A percentile compares a stretch with the other conserved stretches of the same genome.
phyloP scores from a whole-genome alignment of 495 filamentous ascomycete species.

The Alectoria sarmentosa region DNA sequence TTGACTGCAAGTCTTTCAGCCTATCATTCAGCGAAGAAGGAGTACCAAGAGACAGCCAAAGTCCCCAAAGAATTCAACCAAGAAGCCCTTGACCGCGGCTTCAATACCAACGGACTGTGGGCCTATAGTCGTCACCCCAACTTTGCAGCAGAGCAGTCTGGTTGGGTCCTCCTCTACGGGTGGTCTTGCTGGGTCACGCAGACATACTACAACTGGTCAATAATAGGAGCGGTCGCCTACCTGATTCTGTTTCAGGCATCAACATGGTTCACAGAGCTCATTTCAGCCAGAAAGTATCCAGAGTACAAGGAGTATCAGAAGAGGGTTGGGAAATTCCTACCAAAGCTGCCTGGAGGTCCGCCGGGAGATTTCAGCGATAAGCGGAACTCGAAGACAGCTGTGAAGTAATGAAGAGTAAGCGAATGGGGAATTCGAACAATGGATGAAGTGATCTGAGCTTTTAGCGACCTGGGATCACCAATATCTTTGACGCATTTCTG shows the following conservation, averaged over 20 bases:
- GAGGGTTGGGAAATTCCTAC: constrained; percentile 74
- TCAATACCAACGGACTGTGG: constrained; percentile 80
- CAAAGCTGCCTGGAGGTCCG: constrained; percentile 47
- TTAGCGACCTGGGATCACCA: neutral
- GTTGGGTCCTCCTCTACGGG: constrained; percentile 82
- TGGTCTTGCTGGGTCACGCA: constrained; percentile 74
- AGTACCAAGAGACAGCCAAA: constrained; percentile 64
- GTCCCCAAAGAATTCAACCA: constrained; percentile 50
- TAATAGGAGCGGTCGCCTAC: constrained; percentile 60
- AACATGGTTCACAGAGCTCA: constrained; percentile 76
- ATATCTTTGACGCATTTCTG: neutral
- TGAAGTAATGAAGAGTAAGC: neutral
- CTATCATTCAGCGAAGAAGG: constrained; percentile 73
- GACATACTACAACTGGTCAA: constrained; percentile 69
- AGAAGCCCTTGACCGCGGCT: constrained; percentile 85
- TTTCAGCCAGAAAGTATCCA: constrained; percentile 74
- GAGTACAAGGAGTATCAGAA: constrained; percentile 84
- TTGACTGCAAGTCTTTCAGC: constrained; percentile 33
- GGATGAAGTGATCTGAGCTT: neutral
- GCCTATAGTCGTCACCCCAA: constrained; percentile 86
- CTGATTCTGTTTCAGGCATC: constrained; percentile 81
- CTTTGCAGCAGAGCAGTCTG: constrained; percentile 83
- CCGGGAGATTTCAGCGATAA: constrained; percentile 34
- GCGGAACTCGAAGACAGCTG: constrained; percentile 7
- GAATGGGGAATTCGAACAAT: neutral